These are phyloP conservation scores for Avena insularis DNA, from an alignment of 176 grass and related monocot genomes.

Conservation along the genomic window DNA sequence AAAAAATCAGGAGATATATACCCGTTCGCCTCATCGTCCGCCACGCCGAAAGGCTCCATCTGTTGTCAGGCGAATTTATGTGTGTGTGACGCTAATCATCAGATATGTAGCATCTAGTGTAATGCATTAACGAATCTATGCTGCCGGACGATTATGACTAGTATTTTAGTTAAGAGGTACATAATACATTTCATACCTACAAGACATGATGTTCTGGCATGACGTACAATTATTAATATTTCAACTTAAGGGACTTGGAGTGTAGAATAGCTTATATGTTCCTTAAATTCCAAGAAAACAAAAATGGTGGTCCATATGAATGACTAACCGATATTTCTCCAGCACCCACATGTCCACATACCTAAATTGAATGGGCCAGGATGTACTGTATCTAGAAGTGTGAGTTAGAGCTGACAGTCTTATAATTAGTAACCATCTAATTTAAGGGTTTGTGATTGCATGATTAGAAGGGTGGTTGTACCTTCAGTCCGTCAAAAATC, in stretches of 20 bases:
- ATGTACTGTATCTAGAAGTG: background rate
- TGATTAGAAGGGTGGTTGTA: too few relatives aligned
- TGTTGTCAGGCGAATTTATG: conserved; percentile 10
- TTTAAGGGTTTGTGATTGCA: too few relatives aligned
- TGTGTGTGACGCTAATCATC: conserved; percentile 6
- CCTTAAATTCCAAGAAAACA: background rate
- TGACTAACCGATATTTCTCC: background rate
- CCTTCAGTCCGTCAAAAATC: too few relatives aligned
- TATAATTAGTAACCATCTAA: background rate
- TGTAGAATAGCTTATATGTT: background rate
- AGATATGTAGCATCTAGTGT: conserved; percentile 11
- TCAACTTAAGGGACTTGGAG: background rate
- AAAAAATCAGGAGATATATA: background rate
- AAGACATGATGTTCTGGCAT: background rate
- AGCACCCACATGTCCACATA: background rate
- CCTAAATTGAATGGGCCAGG: background rate
- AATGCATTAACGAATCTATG: conserved; percentile 33
- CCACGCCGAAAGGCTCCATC: conserved; percentile 31
- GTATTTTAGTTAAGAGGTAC: background rate
- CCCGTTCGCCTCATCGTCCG: background rate
- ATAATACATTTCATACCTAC: background rate
- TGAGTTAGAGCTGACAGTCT: background rate
- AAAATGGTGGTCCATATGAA: conserved; percentile 7
- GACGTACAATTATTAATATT: background rate
- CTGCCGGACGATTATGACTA: background rate